Evolutionary conservation across 2,329 filamentous ascomycete genomes (phyloP).

Genomic region (Fusarium sublunatum): DNA sequence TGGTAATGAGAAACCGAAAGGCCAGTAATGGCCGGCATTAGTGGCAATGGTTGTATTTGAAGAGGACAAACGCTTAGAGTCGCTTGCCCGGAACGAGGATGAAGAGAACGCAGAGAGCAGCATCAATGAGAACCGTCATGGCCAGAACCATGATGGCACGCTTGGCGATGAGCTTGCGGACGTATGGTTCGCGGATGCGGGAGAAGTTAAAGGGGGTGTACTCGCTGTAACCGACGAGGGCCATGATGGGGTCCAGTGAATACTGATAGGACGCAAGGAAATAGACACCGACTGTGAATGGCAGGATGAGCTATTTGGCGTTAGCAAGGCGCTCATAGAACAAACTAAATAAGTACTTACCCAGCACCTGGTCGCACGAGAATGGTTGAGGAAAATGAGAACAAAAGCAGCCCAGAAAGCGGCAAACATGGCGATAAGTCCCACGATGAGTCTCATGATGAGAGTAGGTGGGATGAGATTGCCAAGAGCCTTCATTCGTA

Average conservation of each 20-base stretch:
- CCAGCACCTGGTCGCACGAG: constrained; percentile 81
- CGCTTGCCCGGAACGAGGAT: constrained; percentile 93
- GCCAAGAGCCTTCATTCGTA: constrained; percentile 93
- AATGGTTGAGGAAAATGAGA: constrained; percentile 88
- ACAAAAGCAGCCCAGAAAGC: constrained; percentile 95
- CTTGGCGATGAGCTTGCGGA: constrained; percentile 85
- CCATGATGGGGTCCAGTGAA: constrained; percentile 90
- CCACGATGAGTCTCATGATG: constrained; percentile 85
- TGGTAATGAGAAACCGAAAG: constrained; percentile 18
- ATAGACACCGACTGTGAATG: constrained; percentile 92
- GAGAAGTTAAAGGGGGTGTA: constrained; percentile 96
- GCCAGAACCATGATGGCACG: constrained; percentile 83
- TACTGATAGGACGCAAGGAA: constrained; percentile 93
- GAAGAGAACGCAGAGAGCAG: constrained; percentile 88
- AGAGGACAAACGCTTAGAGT: constrained; percentile 60
- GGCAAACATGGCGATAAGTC: constrained; percentile 84
- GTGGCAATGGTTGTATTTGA: constrained; percentile 27
- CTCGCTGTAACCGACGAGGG: constrained; percentile 89
- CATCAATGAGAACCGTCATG: constrained; percentile 80
- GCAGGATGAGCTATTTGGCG: constrained; percentile 72
- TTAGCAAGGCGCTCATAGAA: constrained; percentile 18
- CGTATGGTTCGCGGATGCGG: constrained; percentile 88
- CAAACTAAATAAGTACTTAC: constrained; percentile 64
- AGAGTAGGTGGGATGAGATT: constrained; percentile 94
- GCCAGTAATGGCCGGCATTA: constrained; percentile 44